A percentile compares a stretch with the other conserved stretches of the same genome.
phyloP scores from a whole-genome alignment of 2,329 filamentous ascomycete genomes.

The Venturiaceae sp. region DNA sequence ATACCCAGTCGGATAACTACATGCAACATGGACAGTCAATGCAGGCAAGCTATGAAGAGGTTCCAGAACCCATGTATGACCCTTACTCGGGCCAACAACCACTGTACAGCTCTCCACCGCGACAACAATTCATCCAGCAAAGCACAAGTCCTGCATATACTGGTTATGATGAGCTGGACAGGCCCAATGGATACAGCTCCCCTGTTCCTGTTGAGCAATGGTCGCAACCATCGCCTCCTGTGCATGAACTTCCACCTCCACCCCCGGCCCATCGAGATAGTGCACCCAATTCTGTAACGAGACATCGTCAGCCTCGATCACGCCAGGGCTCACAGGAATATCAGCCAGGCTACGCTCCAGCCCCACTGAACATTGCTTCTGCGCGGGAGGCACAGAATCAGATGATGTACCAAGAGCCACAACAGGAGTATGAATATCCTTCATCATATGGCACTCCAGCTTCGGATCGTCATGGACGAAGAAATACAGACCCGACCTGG shows the following conservation, averaged over 20 bases:
- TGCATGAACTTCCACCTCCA: slow-evolving; percentile 18
- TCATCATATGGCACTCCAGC: slow-evolving; percentile 9
- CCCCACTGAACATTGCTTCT: slow-evolving; percentile 15
- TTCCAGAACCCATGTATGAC: background rate
- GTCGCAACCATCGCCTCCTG: background rate
- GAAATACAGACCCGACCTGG: slow-evolving; percentile 1
- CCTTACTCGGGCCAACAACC: background rate
- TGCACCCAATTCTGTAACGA: slow-evolving; percentile 17
- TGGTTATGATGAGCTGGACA: background rate
- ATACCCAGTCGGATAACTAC: slow-evolving; percentile 5
- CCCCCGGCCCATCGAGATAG: slow-evolving; percentile 27
- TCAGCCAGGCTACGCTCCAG: slow-evolving; percentile 18
- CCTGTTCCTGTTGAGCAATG: background rate
- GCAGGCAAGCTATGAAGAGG: background rate
- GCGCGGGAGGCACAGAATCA: background rate
- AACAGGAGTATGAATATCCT: slow-evolving; percentile 11
- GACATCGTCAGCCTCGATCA: background rate
- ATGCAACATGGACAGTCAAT: slow-evolving; percentile 2
- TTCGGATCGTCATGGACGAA: background rate
- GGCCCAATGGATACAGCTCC: background rate
- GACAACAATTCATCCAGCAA: background rate
- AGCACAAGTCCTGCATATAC: background rate
- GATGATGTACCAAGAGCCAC: background rate
- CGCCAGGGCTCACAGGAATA: slow-evolving; percentile 15
- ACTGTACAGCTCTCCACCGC: background rate